Evolutionary conservation across 2,329 filamentous ascomycete genomes (phyloP).

Genomic region (Talaromyces piceae): DNA sequence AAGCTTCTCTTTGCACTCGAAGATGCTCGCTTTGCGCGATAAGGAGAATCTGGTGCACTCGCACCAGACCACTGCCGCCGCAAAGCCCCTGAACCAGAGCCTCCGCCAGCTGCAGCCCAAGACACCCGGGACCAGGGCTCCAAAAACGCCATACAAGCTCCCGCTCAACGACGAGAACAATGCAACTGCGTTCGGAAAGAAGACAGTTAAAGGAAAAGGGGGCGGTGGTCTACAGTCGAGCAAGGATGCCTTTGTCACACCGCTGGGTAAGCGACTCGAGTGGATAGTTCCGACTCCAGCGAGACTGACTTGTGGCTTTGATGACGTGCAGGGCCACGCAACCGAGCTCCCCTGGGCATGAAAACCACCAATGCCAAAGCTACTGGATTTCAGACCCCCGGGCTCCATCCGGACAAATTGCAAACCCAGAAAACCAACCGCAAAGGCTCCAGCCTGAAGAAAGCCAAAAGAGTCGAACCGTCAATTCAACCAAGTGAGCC

Average conservation of each 20-base stretch:
- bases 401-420: constrained; percentile 52
- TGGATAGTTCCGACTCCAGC: background rate
- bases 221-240: constrained; percentile 49
- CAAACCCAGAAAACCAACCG: constrained; percentile 57
- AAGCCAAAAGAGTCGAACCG: constrained; percentile 50
- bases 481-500: constrained; percentile 38
- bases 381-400: constrained; percentile 57
- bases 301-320: background rate
- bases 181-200: constrained; percentile 53
- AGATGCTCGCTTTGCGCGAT: constrained; percentile 71
- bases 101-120: constrained; percentile 59
- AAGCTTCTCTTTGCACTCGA: background rate
- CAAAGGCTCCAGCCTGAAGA: constrained; percentile 54
- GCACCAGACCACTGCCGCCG: constrained; percentile 61
- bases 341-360: constrained; percentile 75
- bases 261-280: constrained; percentile 55
- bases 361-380: constrained; percentile 96
- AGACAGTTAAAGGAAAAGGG: constrained; percentile 48
- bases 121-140: constrained; percentile 67
- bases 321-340: constrained; percentile 49
- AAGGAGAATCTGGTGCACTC: constrained; percentile 80
- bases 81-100: constrained; percentile 65
- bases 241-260: constrained; percentile 67
- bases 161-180: constrained; percentile 80
- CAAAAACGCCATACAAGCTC: constrained; percentile 75